Percentiles rank a stretch among this genome's conserved stretches.
These are phyloP conservation scores for Emmonsiellopsis sp. DNA, from an alignment of 2,329 filamentous ascomycete species.

Conservation along the genomic window DNA sequence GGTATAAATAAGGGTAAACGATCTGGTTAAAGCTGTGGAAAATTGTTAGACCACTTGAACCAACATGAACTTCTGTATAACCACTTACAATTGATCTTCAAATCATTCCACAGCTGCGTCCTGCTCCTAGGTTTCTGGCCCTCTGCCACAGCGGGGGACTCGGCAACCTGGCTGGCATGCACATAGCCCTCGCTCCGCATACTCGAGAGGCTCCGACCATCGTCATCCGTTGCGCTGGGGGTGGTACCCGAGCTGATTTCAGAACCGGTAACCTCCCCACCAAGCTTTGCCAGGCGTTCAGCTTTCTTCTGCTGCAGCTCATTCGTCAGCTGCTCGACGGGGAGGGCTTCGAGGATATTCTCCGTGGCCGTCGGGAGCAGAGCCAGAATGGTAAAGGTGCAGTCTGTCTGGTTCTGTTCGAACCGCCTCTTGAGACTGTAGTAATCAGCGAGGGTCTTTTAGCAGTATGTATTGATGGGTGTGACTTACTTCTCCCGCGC, in stretches of 20 bases:
- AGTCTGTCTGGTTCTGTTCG: slow-evolving; percentile 98
- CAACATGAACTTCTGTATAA: neutral
- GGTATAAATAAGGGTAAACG: slow-evolving; percentile 88
- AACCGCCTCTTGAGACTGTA: slow-evolving; percentile 83
- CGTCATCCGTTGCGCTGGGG: slow-evolving; percentile 67
- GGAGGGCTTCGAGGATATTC: slow-evolving; percentile 76
- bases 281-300: slow-evolving; percentile 55
- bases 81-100: slow-evolving; percentile 82
- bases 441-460: neutral
- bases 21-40: slow-evolving; percentile 67
- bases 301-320: slow-evolving; percentile 92
- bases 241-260: slow-evolving; percentile 51
- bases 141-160: slow-evolving; percentile 44
- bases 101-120: slow-evolving; percentile 90
- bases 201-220: slow-evolving; percentile 66
- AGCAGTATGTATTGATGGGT: neutral
- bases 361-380: slow-evolving; percentile 85
- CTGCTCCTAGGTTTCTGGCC: slow-evolving; percentile 59
- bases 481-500: slow-evolving; percentile 84
- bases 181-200: slow-evolving; percentile 73
- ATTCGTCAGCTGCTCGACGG: slow-evolving; percentile 85
- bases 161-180: slow-evolving; percentile 67
- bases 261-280: slow-evolving; percentile 47
- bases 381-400: slow-evolving; percentile 94
- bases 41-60: slow-evolving; percentile 5